Evolutionary conservation across 208 protist genomes (phyloP), one percentile per base, ranked within the genome.

Genomic region (Leptomonas seymouri): DNA sequence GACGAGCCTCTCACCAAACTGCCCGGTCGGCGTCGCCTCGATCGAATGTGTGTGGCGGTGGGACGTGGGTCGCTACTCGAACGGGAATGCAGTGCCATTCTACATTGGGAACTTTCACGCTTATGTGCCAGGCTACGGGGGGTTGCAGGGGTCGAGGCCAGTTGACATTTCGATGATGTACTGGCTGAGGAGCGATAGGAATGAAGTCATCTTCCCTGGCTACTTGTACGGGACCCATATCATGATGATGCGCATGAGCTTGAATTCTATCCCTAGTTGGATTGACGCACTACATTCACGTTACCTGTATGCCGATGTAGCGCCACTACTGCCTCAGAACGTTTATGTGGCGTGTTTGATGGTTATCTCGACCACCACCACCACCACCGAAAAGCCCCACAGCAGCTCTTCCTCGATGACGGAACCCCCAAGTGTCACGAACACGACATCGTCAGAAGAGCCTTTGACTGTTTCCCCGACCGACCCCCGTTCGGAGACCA

Each of bases 11-110:
- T 54, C 60, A 11, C 34, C 25, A 1, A 65, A 53, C 55, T 82
- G 71, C 71, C 62, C 71, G 3, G 49, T 30, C 7, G 48, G 7
- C 18, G 25, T 0, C n/a, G 14, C 59, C 9, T 63, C 67, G 8
- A 36, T 49, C 15, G 62, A 74, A 25, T 82, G 66, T 23, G 36
- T 74, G 11, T 82, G 71, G 77, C 62, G 67, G 34, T 78, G 71
- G 66, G 64, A 72, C 25, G 49, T 58, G 0, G 62, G 66, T 30
- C 18, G 39, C n/a, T 77, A 71, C 66, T n/a, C 25, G 1, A 1
- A 42, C 18, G 49, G 46, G 28, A 73, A 65, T 39, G 39, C 30
- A 0, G 16, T 62, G 28, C 11, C 28, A 2, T 78, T 82, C 23
- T 78, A 71, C 45, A 39, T 42, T 4, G 77, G 71, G 18, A 78